Base-by-base conservation (phyloP, 306 rosid species). In the cucumber (Cucumis sativus) region DNA sequence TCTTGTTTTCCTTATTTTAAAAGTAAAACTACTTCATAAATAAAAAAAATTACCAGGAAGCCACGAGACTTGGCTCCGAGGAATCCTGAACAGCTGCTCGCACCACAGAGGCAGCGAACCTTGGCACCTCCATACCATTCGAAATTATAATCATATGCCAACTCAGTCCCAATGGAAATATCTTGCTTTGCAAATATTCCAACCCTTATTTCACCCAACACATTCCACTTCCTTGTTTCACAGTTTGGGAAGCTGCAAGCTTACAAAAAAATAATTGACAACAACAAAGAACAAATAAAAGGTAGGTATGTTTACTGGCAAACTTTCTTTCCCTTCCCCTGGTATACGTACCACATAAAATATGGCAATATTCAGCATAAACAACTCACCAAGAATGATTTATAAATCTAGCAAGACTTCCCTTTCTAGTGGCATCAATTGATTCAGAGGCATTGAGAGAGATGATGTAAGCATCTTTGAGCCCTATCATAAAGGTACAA, bases 31-130 rank as follows among this genome's bases (percentile, higher is more conserved):
- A 47, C 61, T 49, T 43, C 58, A 9, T 43, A 69, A n/a, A 56
- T 37, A 75, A 77, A 78, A 77, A 78, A 77, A 69, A 77, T 41
- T 84, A 87, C 98, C 90, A 90, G 97, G 85, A 95, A 95, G 75
- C 96, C 98, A 75, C 96, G 98, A 78, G 97, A 95, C 80, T 92
- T 95, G 54, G 97, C 98, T 79, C 98, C 96, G 82, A 90, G 98
- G 69, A 95, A 95, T 85, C 96, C 98, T 18, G 93, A 92, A 79
- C 97, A 95, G 82, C 82, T 92, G 66, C 80, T 51, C 41, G 97
- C 95, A 81, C 98, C 98, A 86, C 98, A 94, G 60, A 88, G 96
- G 89, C 98, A 94, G 54, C 97, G 96, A 65, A 94, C 97, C 87
- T 94, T 94, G 58, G 92, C 88, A 75, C 98, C 97, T 4, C 98